These are phyloP conservation scores for Thyridium curvatum DNA, from an alignment of 2,329 filamentous ascomycete species.

Conservation along the genomic window DNA sequence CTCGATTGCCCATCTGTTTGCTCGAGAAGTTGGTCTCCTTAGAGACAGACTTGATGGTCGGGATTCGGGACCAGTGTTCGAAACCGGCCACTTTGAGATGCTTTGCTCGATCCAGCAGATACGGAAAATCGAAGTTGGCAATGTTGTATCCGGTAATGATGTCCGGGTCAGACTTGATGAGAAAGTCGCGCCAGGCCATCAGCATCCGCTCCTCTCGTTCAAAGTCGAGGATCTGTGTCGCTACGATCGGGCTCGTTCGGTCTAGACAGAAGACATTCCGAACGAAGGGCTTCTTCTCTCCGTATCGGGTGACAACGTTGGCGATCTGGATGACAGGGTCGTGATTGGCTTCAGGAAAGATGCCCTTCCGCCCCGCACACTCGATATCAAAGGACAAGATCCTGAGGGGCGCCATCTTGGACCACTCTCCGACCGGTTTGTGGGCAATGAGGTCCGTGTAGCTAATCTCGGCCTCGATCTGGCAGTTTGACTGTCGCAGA, in stretches of 20 bases:
- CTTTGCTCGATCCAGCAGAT: constrained; percentile 80
- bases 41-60: constrained; percentile 60
- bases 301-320: constrained; percentile 89
- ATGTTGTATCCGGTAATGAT: constrained; percentile 99
- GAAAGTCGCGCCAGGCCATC: constrained; percentile 84
- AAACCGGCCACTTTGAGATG: constrained; percentile 77
- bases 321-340: constrained; percentile 98
- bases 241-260: constrained; percentile 87
- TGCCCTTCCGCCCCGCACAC: constrained; percentile 92
- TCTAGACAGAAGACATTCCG: constrained; percentile 95
- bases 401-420: constrained; percentile 91
- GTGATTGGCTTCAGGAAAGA: constrained; percentile 87
- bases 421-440: constrained; percentile 87
- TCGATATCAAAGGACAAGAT: constrained; percentile 98
- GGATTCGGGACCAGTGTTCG: constrained; percentile 80
- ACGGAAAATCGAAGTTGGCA: constrained; percentile 96
- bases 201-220: constrained; percentile 82
- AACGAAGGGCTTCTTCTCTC: constrained; percentile 92
- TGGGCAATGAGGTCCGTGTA: constrained; percentile 83
- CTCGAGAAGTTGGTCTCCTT: constrained; percentile 86
- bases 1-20: constrained; percentile 96
- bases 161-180: constrained; percentile 87
- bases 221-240: constrained; percentile 85
- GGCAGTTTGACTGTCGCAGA: constrained; percentile 81
- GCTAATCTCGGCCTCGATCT: constrained; percentile 85